Evolutionary conservation across 148 eudicot species (phyloP).

Genomic region (Chenopodium album): DNA sequence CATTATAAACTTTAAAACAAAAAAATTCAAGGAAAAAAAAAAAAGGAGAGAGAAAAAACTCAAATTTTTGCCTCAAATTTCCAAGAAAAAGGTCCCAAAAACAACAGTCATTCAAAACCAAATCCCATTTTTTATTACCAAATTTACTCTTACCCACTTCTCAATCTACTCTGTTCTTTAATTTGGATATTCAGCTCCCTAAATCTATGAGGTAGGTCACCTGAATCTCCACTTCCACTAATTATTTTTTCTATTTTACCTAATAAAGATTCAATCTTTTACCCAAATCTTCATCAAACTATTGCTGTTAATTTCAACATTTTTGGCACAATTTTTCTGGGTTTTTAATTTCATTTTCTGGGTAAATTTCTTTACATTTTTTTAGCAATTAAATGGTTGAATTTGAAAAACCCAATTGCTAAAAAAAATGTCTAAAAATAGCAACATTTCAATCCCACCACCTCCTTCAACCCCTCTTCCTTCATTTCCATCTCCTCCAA

Average conservation of each 20-base stretch:
- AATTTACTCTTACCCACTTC: slow-evolving; percentile 5
- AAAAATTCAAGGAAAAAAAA: background rate
- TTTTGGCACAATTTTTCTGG: background rate
- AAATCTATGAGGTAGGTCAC: slow-evolving; percentile 14
- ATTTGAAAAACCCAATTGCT: slow-evolving; percentile 23
- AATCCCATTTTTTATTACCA: slow-evolving; percentile 13
- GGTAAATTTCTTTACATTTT: background rate
- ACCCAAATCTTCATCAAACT: background rate
- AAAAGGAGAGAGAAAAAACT: background rate
- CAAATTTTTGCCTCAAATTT: slow-evolving; percentile 21
- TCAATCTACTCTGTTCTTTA: background rate
- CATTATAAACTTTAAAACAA: background rate
- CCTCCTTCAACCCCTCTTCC: slow-evolving; percentile 27
- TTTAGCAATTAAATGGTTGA: slow-evolving; percentile 11
- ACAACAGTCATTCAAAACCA: slow-evolving; percentile 10
- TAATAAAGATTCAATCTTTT: slow-evolving; percentile 21
- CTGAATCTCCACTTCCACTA: background rate
- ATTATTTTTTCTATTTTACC: background rate
- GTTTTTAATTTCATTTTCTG: background rate
- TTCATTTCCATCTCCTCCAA: slow-evolving; percentile 25
- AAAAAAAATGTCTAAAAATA: slow-evolving; percentile 31
- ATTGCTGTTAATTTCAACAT: background rate
- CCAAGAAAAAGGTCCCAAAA: slow-evolving; percentile 18
- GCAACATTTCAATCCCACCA: slow-evolving; percentile 24
- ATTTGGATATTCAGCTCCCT: slow-evolving; percentile 16